Evolutionary conservation across 768 basidiomycete species (phyloP).

Genomic region (Lentinula sp.): DNA sequence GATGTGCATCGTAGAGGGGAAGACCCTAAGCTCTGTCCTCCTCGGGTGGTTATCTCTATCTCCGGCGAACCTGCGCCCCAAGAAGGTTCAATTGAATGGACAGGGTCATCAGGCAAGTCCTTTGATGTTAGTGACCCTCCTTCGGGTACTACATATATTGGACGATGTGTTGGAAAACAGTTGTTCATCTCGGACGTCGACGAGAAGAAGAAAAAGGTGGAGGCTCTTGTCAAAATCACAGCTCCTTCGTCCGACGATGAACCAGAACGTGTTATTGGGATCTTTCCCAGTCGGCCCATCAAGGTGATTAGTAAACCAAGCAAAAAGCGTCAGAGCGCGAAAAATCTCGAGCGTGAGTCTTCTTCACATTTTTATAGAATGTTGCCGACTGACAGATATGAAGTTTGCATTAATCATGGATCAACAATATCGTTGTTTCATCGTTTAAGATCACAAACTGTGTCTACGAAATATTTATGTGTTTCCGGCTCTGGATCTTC

Average conservation of each 20-base stretch:
- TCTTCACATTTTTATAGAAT: constrained; percentile 27
- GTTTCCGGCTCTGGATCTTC: constrained; percentile 91
- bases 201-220: constrained; percentile 93
- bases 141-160: constrained; percentile 82
- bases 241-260: constrained; percentile 77
- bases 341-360: constrained; percentile 83
- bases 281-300: constrained; percentile 91
- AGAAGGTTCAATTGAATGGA: constrained; percentile 87
- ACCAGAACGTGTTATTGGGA: constrained; percentile 78
- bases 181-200: constrained; percentile 94
- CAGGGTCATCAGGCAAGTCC: constrained; percentile 73
- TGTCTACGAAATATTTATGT: constrained; percentile 93
- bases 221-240: constrained; percentile 86
- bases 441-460: constrained; percentile 90
- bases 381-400: constrained; percentile 7
- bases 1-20: constrained; percentile 71
- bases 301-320: constrained; percentile 98
- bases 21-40: constrained; percentile 68
- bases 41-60: constrained; percentile 83
- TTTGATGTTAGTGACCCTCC: constrained; percentile 79
- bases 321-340: constrained; percentile 93
- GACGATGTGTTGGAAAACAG: constrained; percentile 90
- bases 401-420: constrained; percentile 94
- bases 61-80: constrained; percentile 85
- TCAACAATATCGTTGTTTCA: constrained; percentile 95